Base-by-base conservation (phyloP, 2,329 filamentous ascomycete genomes). In the Cladophialophora carrionii region DNA sequence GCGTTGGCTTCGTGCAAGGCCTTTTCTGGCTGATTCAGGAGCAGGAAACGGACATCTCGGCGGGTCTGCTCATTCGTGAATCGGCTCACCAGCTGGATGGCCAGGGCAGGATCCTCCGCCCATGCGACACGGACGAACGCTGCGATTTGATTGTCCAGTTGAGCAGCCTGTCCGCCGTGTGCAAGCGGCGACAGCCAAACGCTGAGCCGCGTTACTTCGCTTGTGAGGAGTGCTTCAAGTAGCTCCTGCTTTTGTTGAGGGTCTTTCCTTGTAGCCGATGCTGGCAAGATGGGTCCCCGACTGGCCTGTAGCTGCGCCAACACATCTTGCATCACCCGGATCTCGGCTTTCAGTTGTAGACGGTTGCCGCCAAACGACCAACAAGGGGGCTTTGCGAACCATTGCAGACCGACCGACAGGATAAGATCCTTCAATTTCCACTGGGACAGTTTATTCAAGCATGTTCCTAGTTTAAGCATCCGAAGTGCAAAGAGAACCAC, bases 291-390 rank as follows among this genome's bases (percentile, higher is more conserved):
- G 41, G 91, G 85, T 65, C 81, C 81, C 0, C 85, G 81, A 10
- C 92, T 84, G 2, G 80, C 82, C 68, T 87, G 87, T 67, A 99
- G 78, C 14, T 88, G 85, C 10, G 79, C 76, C 56, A 88, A 81
- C 41, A 97, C 88, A 74, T 97, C 92, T 6, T 84, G 84, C 46
- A 98, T 84, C 20, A 96, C 81, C 70, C 90, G 89, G 37, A 92
- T 87, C 78, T 99, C 95, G 0, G 96, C 94, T 80, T 96, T 98
- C 58, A 98, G 82, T 75, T 99, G 95, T 17, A 99, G 80, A 56
- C 91, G 86, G 74, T 97, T 99, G 72, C 94, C 95, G 63, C 95
- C 95, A 77, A 95, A 98, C 0, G 95, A 96, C 94, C 95, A 99
- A 70, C 82, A 87, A 14, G 93, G 91, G 5, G 91, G 82, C 70